Percentiles rank a stretch among this genome's conserved stretches.
Evolutionary conservation across 805 yeast genomes (phyloP).

Genomic region (Kregervanrija delftensis): DNA sequence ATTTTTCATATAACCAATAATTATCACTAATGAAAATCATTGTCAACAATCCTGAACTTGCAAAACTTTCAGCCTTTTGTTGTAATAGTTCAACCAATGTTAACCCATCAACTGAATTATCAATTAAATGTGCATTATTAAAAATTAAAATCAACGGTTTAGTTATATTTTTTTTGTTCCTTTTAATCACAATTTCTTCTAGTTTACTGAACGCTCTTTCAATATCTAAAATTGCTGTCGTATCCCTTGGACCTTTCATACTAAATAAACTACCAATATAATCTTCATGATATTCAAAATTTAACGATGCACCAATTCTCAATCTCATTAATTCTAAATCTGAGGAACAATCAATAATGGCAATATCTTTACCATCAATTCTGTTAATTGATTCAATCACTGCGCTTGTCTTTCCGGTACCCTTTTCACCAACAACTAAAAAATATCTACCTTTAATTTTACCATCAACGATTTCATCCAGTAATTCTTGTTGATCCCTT

Average conservation of each 20-base stretch:
- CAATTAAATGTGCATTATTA: conserved; percentile 68
- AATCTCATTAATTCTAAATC: conserved; percentile 79
- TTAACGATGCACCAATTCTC: conserved; percentile 67
- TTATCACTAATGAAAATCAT: conserved; percentile 76
- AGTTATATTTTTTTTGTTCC: conserved; percentile 24
- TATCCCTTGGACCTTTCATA: conserved; percentile 78
- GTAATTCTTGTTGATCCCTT: conserved; percentile 56
- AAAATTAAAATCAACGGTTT: conserved; percentile 64
- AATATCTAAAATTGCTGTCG: conserved; percentile 73
- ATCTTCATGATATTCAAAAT: conserved; percentile 71
- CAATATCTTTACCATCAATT: conserved; percentile 55
- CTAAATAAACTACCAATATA: conserved; percentile 77
- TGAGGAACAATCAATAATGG: conserved; percentile 74
- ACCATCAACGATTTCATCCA: conserved; percentile 64
- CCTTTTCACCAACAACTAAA: conserved; percentile 74
- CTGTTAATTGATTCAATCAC: conserved; percentile 63
- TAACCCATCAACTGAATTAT: conserved; percentile 67
- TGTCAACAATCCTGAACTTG: conserved; percentile 63
- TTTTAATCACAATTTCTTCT: conserved; percentile 60
- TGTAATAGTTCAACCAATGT: conserved; percentile 68
- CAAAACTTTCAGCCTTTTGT: conserved; percentile 73
- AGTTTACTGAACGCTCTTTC: conserved; percentile 75
- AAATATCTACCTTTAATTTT: conserved; percentile 61
- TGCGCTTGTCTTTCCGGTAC: conserved; percentile 79
- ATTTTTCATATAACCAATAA: conserved; percentile 78